Evolutionary conservation across 1,284 basidiomycete species (phyloP), one percentile per base, ranked within the genome.

Genomic region (Porodaedalea pini): DNA sequence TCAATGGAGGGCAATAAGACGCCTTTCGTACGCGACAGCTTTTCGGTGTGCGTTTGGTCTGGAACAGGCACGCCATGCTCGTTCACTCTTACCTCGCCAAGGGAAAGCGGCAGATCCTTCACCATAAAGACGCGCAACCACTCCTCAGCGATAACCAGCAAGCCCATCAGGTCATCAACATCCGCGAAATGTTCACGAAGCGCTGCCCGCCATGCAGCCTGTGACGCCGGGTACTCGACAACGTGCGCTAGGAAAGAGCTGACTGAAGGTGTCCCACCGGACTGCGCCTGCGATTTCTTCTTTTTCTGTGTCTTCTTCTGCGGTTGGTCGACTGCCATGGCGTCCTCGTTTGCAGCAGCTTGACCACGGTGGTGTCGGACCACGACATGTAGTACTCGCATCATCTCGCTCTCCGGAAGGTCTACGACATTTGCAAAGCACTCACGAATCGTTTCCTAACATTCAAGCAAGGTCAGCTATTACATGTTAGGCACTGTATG

Each of bases 331-430:
- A 86, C 73, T 21, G 86, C 72, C 85, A 87, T 86, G 2, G 76
- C 74, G 56, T 78, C 69, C 8, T 66, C 63, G 34, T 70, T 70
- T 6, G 59, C 51, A 4, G 63, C 49, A 17, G 64, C 21, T 25
- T 65, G 56, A 32, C 67, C 64, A 36, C 71, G 67, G 56, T 74
- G 69, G 4, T 65, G 58, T 40, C 68, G 70, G 8, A 81, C 67
- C 2, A 85, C 73, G 15, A 67, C 63, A 44, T 73, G 73, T 4
- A 88, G 72, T 4, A 78, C 70, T 19, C 77, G 72, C 25, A 87
- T 72, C 23, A 89, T 66, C 57, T 88, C 82, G 13, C 71, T 64
- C 66, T 90, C 86, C 1, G 82, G 73, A 47, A 90, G 65, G 66
- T 90, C 87, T 6, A 74, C 64, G 15, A 90, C 81, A 1, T 66